A percentile compares a stretch with the other conserved stretches of the same genome.
Evolutionary conservation across 805 yeast genomes (phyloP).

Genomic region (Candida rishiriensis): DNA sequence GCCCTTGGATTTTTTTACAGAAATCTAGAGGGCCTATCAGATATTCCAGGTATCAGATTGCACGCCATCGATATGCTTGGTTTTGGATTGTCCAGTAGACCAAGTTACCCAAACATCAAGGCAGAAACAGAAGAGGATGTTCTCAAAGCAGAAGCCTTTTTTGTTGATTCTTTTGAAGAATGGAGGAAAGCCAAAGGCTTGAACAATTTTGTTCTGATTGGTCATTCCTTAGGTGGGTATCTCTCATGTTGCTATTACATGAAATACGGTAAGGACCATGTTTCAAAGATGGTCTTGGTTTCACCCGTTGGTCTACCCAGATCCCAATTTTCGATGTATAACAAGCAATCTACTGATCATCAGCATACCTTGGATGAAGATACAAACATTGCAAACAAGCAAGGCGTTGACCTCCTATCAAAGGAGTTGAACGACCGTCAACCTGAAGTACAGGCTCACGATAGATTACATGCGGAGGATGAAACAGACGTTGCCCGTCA

Average conservation of each 20-base stretch:
- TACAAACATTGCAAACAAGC: conserved; percentile 15
- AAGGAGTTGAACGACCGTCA: conserved; percentile 27
- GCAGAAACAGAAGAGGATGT: conserved; percentile 35
- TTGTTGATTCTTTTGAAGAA: conserved; percentile 51
- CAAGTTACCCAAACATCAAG: conserved; percentile 30
- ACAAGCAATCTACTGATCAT: not conserved
- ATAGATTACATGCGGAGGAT: not conserved
- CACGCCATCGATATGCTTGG: conserved; percentile 73
- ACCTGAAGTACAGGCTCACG: conserved; percentile 2
- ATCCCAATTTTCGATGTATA: conserved; percentile 42
- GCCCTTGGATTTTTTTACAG: conserved; percentile 76
- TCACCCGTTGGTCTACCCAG: conserved; percentile 81
- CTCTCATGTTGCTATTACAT: conserved; percentile 62
- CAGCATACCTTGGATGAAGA: conserved; percentile 11
- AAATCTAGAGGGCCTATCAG: conserved; percentile 53
- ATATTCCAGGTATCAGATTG: conserved; percentile 50
- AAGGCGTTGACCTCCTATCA: conserved; percentile 28
- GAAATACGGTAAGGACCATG: conserved; percentile 44
- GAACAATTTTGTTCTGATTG: conserved; percentile 55
- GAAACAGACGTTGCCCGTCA: not conserved
- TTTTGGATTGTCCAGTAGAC: conserved; percentile 65
- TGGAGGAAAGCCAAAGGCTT: conserved; percentile 55
- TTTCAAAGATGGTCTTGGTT: conserved; percentile 54
- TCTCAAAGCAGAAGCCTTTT: conserved; percentile 50
- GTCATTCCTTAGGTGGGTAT: conserved; percentile 80